Percentiles rank a stretch among this genome's conserved stretches.
Evolutionary conservation across 2,329 filamentous ascomycete species (phyloP).

Genomic region (Pestalotiopsis sp.): DNA sequence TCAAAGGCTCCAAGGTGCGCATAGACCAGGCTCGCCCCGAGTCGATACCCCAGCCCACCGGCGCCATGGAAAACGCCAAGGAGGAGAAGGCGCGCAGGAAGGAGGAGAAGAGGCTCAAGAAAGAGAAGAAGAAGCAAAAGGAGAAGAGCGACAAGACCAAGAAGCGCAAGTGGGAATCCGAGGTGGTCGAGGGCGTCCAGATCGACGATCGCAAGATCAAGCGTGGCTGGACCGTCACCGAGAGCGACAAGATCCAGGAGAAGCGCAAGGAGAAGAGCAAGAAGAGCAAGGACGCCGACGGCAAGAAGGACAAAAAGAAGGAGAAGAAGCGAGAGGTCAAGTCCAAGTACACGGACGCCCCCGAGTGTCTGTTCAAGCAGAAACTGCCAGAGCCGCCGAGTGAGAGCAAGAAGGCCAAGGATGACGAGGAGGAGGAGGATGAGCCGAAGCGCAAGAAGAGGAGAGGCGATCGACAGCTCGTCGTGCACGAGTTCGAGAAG

Average conservation of each 20-base stretch:
- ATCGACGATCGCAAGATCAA: slow-evolving; percentile 80
- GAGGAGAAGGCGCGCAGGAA: slow-evolving; percentile 34
- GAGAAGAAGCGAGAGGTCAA: slow-evolving; percentile 57
- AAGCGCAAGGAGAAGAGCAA: slow-evolving; percentile 44
- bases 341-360: slow-evolving; percentile 78
- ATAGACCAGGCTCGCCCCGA: slow-evolving; percentile 78
- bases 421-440: slow-evolving; percentile 40
- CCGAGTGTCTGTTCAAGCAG: slow-evolving; percentile 84
- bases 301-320: slow-evolving; percentile 51
- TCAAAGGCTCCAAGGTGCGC: slow-evolving; percentile 82
- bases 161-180: slow-evolving; percentile 52
- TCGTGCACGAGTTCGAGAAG: slow-evolving; percentile 88
- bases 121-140: slow-evolving; percentile 34
- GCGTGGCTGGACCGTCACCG: slow-evolving; percentile 81
- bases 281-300: slow-evolving; percentile 44
- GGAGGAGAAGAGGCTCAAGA: slow-evolving; percentile 24
- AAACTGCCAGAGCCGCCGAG: slow-evolving; percentile 59
- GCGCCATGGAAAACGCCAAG: slow-evolving; percentile 21
- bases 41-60: slow-evolving; percentile 44
- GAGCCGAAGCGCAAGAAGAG: slow-evolving; percentile 60
- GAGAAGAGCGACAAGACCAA: slow-evolving; percentile 37
- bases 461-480: slow-evolving; percentile 57
- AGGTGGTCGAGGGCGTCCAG: slow-evolving; percentile 65
- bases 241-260: slow-evolving; percentile 46
- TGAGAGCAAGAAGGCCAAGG: slow-evolving; percentile 40